These are phyloP conservation scores for Mycena galericulata DNA, from an alignment of 768 basidiomycete genomes.

Conservation along the genomic window DNA sequence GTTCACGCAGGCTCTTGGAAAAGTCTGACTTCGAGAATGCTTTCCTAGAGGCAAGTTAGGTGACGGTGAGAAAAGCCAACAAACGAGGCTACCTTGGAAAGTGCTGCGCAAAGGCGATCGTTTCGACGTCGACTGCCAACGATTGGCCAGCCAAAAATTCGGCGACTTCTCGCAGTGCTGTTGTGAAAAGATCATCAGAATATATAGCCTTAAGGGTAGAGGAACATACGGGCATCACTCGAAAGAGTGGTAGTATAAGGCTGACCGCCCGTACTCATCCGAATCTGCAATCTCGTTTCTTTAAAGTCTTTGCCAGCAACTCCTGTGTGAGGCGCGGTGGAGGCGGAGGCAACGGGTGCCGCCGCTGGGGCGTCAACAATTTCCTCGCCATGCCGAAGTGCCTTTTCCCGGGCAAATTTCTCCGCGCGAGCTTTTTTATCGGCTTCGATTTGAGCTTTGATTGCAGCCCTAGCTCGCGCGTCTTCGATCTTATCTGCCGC, in stretches of 20 bases:
- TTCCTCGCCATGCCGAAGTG: slow-evolving; percentile 83
- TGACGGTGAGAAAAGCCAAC: not conserved
- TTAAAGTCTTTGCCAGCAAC: slow-evolving; percentile 81
- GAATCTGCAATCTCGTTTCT: slow-evolving; percentile 91
- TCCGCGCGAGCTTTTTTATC: slow-evolving; percentile 92
- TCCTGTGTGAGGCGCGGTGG: slow-evolving; percentile 52
- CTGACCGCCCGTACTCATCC: slow-evolving; percentile 82
- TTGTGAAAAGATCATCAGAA: not conserved
- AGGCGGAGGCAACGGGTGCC: slow-evolving; percentile 47
- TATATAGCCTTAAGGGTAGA: not conserved
- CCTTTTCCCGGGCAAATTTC: slow-evolving; percentile 91
- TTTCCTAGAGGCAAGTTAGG: slow-evolving; percentile 65
- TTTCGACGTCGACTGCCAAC: slow-evolving; percentile 77
- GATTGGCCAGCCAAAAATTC: slow-evolving; percentile 87
- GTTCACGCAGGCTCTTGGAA: slow-evolving; percentile 81
- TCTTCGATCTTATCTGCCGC: slow-evolving; percentile 91
- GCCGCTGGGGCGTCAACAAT: slow-evolving; percentile 50
- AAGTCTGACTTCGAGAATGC: slow-evolving; percentile 80
- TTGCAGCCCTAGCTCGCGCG: slow-evolving; percentile 83
- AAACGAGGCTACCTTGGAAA: slow-evolving; percentile 79
- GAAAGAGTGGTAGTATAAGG: slow-evolving; percentile 85
- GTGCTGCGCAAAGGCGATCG: slow-evolving; percentile 80
- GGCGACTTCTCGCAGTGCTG: slow-evolving; percentile 88
- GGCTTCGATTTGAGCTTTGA: slow-evolving; percentile 95
- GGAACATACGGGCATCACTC: slow-evolving; percentile 79